Base-by-base conservation (phyloP, 2,329 filamentous ascomycete genomes). In the Ophidiomyces ophidiicola region DNA sequence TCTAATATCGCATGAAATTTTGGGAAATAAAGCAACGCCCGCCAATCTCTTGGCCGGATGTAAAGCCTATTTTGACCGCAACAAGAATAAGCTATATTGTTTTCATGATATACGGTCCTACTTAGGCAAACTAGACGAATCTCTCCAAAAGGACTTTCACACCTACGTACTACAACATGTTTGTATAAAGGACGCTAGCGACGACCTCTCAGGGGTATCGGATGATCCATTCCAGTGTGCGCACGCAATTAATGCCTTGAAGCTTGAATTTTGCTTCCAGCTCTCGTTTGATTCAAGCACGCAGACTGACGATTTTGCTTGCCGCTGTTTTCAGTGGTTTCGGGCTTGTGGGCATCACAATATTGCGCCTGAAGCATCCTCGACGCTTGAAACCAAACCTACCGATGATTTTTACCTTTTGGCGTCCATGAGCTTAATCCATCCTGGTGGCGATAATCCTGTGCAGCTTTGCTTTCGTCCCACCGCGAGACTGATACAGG, bases 391-490 rank as follows among this genome's bases (percentile, higher is more conserved):
- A 45, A 64, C 60, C 28, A 56, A 61, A 30, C 61, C 63, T 12
- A 58, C 54, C 32, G 63, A 67, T 44, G 63, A 66, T 39, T 52
- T 66, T 28, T 60, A 56, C 36, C 41, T 67, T 17, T 50, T 67
- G 41, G 64, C 63, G 36, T 60, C 59, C 7, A 66, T 64, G 60
- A 51, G 49, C 17, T 48, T 66, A 26, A 54, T 65, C 31, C 56
- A 54, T 20, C 46, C 58, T 6, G 51, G 48, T 36, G 48, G 51
- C 30, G 37, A 41, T 20, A 43, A 46, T 42, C 30, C 41, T 23
- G 45, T n/a, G n/a, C n/a, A 41, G 5, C 45, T 47, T 11, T 44
- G 43, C 8, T 43, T 48, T 24, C 42, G 47, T 15, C 49, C 52
- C 8, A 53, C 53, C 31, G 46, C 52, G 15, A 49, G 53, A 32